Evolutionary conservation across 2,329 filamentous ascomycete genomes (phyloP), one percentile per base, ranked within the genome.

Genomic region (Aspergillus jensenii): DNA sequence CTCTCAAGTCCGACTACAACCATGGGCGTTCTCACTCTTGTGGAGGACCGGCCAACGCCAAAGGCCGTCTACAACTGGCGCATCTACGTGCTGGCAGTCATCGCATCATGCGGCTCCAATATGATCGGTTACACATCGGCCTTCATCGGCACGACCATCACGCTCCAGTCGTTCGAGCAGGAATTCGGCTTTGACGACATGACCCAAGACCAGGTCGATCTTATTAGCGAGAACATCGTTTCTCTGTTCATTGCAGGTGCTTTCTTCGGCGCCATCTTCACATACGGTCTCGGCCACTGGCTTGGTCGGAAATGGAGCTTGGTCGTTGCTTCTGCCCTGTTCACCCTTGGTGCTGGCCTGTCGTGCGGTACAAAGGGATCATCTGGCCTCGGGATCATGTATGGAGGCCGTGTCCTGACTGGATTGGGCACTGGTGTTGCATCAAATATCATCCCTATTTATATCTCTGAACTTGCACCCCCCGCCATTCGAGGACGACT

Each of bases 241-340:
- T 91, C 88, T 25, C 84, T 89, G 53, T 93, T 91, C 76, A 90
- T 93, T 74, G 90, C 90, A 9, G 90, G 90, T 59, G 90, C 90
- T 59, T 93, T 95, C 78, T 93, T 93, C 65, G 90, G 90, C 51
- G 85, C 87, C 15, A 76, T 91, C 40, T 82, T 84, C 59, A 88
- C 86, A 56, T 92, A 89, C 65, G 80, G 78, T 7, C 82, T 85
- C 35, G 86, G 83, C 31, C 86, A 88, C 77, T 90, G 83, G 70
- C 77, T 88, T 60, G 90, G 90, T 25, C 83, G 90, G 21, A 84
- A 84, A 67, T 83, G 80, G 69, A 87, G 85, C 21, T 78, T 93
- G 2, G 76, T 86, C 61, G 62, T 86, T 47, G 89, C 87, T 69
- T 76, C 81, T 2, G 54, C 82, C 31, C 65, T 93, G 61, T 93